Percentiles rank a stretch among this genome's conserved stretches.
These are phyloP conservation scores for Urochloa ruziziensis DNA, from an alignment of 176 grass and related monocot genomes.

Conservation along the genomic window DNA sequence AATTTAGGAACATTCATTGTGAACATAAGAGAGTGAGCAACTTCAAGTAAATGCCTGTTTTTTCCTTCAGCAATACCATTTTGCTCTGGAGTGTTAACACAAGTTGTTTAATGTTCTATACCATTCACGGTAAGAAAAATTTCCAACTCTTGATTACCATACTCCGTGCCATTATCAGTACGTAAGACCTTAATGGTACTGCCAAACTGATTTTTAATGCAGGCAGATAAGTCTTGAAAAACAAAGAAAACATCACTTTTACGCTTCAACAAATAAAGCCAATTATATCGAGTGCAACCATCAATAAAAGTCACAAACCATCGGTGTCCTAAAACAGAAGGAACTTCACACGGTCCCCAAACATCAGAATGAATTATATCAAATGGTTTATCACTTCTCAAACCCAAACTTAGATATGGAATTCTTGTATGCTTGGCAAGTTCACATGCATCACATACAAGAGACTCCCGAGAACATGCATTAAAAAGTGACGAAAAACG, in stretches of 20 bases:
- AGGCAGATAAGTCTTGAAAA: not conserved
- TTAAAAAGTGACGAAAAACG: not conserved
- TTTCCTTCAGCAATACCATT: slow-evolving; percentile 2
- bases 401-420: not conserved
- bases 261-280: not conserved
- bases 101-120: no score
- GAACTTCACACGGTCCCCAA: not conserved
- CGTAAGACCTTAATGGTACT: no score
- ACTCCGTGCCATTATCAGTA: no score
- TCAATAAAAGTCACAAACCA: not conserved
- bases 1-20: no score
- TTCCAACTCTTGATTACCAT: no score
- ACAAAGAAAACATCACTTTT: not conserved
- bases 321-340: not conserved
- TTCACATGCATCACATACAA: not conserved
- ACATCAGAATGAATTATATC: slow-evolving; percentile 15
- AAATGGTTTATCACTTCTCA: not conserved
- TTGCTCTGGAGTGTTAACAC: not conserved
- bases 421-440: not conserved
- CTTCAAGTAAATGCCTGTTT: no score
- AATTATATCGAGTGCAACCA: not conserved
- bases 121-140: no score
- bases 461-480: not conserved
- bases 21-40: no score
- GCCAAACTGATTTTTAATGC: not conserved